Evolutionary conservation across 371 early-diverging fungal species (phyloP).

Genomic region (Mucor ambiguus): DNA sequence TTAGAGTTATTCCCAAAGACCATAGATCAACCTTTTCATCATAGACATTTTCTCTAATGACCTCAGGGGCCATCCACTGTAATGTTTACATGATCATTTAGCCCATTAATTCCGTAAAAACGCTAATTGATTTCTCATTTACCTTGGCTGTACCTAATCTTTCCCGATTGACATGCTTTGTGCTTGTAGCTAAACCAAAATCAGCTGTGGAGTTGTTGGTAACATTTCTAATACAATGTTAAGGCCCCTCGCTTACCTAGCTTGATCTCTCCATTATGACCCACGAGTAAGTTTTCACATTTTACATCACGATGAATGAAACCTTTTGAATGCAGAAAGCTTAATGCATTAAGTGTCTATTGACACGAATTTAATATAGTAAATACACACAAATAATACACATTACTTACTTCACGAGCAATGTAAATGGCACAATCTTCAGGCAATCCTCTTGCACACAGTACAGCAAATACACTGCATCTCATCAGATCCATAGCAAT

Average conservation of each 20-base stretch:
- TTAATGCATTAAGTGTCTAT: slow-evolving; percentile 41
- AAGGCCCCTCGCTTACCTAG: slow-evolving; percentile 26
- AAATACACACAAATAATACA: background rate
- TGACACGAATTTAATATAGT: background rate
- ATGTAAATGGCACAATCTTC: slow-evolving; percentile 49
- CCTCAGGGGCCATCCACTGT: slow-evolving; percentile 59
- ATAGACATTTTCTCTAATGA: slow-evolving; percentile 42
- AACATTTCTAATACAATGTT: background rate
- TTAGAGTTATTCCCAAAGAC: slow-evolving; percentile 53
- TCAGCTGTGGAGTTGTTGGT: slow-evolving; percentile 32
- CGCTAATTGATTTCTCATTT: background rate
- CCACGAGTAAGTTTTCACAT: slow-evolving; percentile 50
- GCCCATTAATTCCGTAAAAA: background rate
- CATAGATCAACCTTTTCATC: slow-evolving; percentile 52
- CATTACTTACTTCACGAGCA: slow-evolving; percentile 33
- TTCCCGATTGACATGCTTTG: slow-evolving; percentile 36
- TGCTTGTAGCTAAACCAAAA: slow-evolving; percentile 50
- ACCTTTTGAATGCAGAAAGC: slow-evolving; percentile 43
- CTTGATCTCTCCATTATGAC: slow-evolving; percentile 48
- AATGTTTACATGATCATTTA: background rate
- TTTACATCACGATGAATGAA: slow-evolving; percentile 56
- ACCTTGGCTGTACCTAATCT: slow-evolving; percentile 54
- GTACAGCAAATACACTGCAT: slow-evolving; percentile 50
- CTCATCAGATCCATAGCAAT: slow-evolving; percentile 56
- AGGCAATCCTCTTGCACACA: slow-evolving; percentile 43